Evolutionary conservation across 371 early-diverging fungal species (phyloP), one percentile per base, ranked within the genome.

Genomic region (Apophysomyces ossiformis): DNA sequence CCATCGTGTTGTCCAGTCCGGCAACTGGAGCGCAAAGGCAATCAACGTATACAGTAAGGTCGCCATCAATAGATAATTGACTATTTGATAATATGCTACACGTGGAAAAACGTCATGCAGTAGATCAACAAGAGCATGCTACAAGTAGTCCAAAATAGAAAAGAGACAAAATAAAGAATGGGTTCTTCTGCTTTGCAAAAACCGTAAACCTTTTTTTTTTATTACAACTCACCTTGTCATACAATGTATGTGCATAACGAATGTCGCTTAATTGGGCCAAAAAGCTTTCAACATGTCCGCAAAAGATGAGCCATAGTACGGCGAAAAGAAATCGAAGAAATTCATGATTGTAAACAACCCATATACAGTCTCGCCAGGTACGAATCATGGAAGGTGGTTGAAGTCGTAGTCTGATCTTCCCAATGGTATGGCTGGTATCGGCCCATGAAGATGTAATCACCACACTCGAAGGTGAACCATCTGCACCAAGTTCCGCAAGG

Each of bases 1-100:
- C 11, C 77, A 66, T 13, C 89, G 79, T 4, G 83, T 74, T 0
- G 75, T 76, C 86, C 84, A 82, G 37, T 74, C 76, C 15, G 83
- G 84, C 43, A 80, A 83, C 36, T 83, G 75, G 2, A 86, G n/a
- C 1, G 75, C 68, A 58, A 83, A 79, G 3, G 69, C 76, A 11
- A 76, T 62, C 5, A 83, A 16, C 4, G 88, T 84, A 63, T 81
- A 85, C 37, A 83, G 61, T 0, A 87, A 37, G 0, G 74, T 71
- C 11, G 75, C 67, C 41, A 83, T 75, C 63, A 87, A 68, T 43
- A 86, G 69, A 15, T 76, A 74, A 39, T 86, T 84, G 60, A 85
- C 86, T 16, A 75, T 69, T 54, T 74, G 71, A 37, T 61, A 67
- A 60, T 78, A 67, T 56, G 57, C 62, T 6, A 78, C 58, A 21